These are phyloP conservation scores for Helminthosporium solani DNA, from an alignment of 2,329 filamentous ascomycete species.

Conservation along the genomic window DNA sequence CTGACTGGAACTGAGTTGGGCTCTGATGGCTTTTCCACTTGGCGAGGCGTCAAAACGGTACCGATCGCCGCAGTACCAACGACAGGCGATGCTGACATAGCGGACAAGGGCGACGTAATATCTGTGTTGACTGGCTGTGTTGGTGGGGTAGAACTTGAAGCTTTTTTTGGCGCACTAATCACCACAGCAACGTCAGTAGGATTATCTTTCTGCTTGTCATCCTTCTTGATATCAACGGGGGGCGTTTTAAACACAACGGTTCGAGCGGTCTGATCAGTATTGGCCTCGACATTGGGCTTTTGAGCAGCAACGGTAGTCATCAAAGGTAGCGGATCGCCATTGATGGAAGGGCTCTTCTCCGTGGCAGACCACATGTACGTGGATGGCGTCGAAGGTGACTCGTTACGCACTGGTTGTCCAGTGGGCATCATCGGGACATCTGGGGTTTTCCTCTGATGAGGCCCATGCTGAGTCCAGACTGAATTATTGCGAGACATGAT, in stretches of 20 bases:
- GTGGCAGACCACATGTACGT: conserved; percentile 29
- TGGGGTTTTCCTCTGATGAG: conserved; percentile 26
- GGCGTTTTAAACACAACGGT: background rate
- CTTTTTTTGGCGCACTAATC: background rate
- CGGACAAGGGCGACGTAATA: conserved; percentile 27
- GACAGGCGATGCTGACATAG: conserved; percentile 36
- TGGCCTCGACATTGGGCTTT: background rate
- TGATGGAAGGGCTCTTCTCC: conserved; percentile 17
- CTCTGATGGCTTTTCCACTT: conserved; percentile 20
- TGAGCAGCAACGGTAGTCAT: conserved; percentile 1
- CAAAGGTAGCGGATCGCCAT: conserved; percentile 12
- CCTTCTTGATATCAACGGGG: background rate
- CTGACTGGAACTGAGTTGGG: conserved; percentile 32
- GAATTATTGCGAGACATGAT: conserved; percentile 40
- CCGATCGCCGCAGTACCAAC: conserved; percentile 34
- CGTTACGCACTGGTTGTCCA: conserved; percentile 18
- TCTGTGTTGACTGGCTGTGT: conserved; percentile 11
- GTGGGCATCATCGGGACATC: conserved; percentile 37
- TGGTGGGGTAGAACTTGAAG: conserved; percentile 10
- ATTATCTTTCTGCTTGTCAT: background rate
- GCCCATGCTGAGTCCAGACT: conserved; percentile 35
- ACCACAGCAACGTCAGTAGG: background rate
- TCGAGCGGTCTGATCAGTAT: background rate
- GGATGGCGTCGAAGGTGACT: conserved; percentile 17
- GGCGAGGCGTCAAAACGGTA: conserved; percentile 35